Percentiles rank a stretch among this genome's conserved stretches.
Evolutionary conservation across 176 grass and related monocot genomes (phyloP).

Genomic region (Eremochloa ophiuroides): DNA sequence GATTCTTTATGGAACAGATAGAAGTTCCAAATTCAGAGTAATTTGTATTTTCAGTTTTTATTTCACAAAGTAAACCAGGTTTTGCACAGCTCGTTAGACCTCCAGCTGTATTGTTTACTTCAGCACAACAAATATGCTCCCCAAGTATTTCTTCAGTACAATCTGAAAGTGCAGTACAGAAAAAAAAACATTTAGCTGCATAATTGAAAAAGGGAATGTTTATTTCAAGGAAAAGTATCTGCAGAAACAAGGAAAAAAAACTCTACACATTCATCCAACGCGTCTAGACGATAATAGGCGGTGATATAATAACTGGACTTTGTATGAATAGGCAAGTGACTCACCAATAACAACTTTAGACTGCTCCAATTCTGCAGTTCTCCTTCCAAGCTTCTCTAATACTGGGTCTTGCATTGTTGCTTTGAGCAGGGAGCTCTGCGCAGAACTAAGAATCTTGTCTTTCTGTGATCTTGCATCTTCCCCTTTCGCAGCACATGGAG

Average conservation of each 20-base stretch:
- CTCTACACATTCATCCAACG: not conserved
- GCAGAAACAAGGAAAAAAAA: not conserved
- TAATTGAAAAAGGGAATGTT: constrained; percentile 9
- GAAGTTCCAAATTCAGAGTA: constrained; percentile 14
- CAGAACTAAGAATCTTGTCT: not conserved
- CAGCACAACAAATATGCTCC: constrained; percentile 6
- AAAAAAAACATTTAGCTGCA: constrained; percentile 3
- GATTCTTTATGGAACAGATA: constrained; percentile 7
- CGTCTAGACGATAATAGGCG: not conserved
- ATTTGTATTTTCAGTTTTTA: constrained; percentile 28
- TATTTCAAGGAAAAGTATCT: too few species aligned
- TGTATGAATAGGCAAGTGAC: not conserved
- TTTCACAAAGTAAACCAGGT: constrained; percentile 8
- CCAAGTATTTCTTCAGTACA: constrained; percentile 10
- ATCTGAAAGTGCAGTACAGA: constrained; percentile 24
- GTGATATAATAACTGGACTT: constrained; percentile 17
- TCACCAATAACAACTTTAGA: constrained; percentile 31
- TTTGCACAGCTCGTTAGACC: not conserved
- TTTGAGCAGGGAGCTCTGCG: not conserved
- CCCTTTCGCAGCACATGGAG: not conserved
- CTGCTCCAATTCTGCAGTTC: constrained; percentile 6
- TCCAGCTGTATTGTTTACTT: constrained; percentile 12
- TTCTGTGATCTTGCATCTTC: constrained; percentile 7
- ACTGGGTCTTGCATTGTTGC: not conserved
- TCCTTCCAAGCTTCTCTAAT: not conserved